Percentiles rank a stretch among this genome's conserved stretches.
These are phyloP conservation scores for Curvularia lunata DNA, from an alignment of 2,329 filamentous ascomycete species.

Conservation along the genomic window DNA sequence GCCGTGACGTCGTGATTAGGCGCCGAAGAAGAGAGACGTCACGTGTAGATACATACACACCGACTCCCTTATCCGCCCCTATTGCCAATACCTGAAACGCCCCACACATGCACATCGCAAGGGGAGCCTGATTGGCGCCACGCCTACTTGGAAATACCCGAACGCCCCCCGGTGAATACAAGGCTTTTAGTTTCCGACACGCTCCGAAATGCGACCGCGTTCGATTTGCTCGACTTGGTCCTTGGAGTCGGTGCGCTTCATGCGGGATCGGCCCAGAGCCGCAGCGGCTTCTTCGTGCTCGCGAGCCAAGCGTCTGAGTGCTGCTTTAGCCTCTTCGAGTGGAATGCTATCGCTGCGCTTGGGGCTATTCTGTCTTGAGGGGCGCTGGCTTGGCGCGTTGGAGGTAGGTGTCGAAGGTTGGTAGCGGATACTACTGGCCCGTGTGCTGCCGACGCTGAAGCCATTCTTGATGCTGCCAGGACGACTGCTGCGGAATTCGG, in stretches of 20 bases:
- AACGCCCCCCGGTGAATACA: background rate
- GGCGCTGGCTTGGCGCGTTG: slow-evolving; percentile 28
- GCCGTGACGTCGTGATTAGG: background rate
- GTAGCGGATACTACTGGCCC: slow-evolving; percentile 39
- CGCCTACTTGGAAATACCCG: background rate
- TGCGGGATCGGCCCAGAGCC: slow-evolving; percentile 17
- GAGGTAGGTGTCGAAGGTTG: slow-evolving; percentile 30
- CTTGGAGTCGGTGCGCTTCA: slow-evolving; percentile 21
- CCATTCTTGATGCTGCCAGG: slow-evolving; percentile 36
- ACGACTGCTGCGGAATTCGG: slow-evolving; percentile 32
- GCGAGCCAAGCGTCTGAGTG: slow-evolving; percentile 34
- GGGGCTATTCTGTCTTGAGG: slow-evolving; percentile 36
- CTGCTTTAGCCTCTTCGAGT: slow-evolving; percentile 39
- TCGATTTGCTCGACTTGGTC: slow-evolving; percentile 25
- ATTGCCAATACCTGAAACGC: background rate
- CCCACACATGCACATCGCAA: background rate
- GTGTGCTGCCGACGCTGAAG: slow-evolving; percentile 34
- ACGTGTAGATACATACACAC: background rate
- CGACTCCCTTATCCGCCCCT: background rate
- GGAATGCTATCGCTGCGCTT: slow-evolving; percentile 38
- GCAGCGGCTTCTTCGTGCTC: slow-evolving; percentile 39
- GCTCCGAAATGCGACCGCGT: slow-evolving; percentile 26
- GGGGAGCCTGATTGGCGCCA: background rate
- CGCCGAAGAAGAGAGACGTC: background rate
- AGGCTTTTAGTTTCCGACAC: slow-evolving; percentile 18